phyloP scores from a whole-genome alignment of 2,329 filamentous ascomycete species.

The Coniella lustricola region DNA sequence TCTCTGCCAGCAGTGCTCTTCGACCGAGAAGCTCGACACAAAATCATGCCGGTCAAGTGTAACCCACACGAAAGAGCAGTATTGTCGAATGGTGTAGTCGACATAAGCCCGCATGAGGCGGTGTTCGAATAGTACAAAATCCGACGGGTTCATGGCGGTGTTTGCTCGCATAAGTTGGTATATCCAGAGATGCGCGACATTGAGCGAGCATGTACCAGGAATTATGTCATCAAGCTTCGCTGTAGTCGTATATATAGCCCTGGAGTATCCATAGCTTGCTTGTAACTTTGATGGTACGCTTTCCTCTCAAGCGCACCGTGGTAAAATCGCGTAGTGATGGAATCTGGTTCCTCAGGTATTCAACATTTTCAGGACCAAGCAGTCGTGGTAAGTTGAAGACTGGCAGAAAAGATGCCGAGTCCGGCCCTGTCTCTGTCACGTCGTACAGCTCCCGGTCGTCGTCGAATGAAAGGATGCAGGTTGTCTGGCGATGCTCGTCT shows the following conservation, averaged over 20 bases:
- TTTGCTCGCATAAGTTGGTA: too few species aligned
- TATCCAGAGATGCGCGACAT: too few species aligned
- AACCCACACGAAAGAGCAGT: too few species aligned
- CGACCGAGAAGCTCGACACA: too few species aligned
- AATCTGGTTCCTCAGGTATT: constrained; percentile 30
- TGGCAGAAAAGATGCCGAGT: constrained; percentile 30
- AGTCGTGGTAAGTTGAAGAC: constrained; percentile 48
- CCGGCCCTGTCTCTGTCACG: constrained; percentile 34
- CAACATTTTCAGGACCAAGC: constrained; percentile 40
- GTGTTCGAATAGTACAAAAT: too few species aligned
- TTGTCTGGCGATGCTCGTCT: constrained; percentile 29
- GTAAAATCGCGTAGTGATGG: constrained; percentile 29
- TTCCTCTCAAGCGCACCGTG: constrained; percentile 37
- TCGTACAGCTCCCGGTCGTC: constrained; percentile 32
- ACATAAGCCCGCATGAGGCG: too few species aligned
- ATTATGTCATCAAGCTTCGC: neutral
- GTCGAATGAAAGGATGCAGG: constrained; percentile 39
- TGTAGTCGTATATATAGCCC: constrained; percentile 37
- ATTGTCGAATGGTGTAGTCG: too few species aligned
- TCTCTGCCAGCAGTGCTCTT: too few species aligned
- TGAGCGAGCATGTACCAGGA: too few species aligned
- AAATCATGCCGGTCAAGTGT: too few species aligned
- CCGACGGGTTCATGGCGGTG: too few species aligned
- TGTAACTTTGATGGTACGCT: constrained; percentile 38
- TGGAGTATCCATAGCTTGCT: constrained; percentile 51